These are phyloP conservation scores for Penicillium sp. DNA, from an alignment of 2,329 filamentous ascomycete species.

Conservation along the genomic window DNA sequence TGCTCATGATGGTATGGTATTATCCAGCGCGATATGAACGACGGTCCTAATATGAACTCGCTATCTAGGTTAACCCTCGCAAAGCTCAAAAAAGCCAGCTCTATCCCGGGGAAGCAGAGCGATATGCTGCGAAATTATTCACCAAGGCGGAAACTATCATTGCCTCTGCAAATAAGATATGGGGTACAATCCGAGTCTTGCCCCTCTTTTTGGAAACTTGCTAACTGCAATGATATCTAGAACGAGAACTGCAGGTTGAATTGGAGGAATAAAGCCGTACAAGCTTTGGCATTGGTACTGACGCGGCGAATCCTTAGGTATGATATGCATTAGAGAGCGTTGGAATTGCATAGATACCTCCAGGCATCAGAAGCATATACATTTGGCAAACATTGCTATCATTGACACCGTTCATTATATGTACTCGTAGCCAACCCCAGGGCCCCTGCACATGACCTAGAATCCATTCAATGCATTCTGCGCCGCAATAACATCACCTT, in stretches of 20 bases:
- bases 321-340: conserved; percentile 6
- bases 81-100: conserved; percentile 50
- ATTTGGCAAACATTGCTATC: background rate
- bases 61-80: conserved; percentile 57
- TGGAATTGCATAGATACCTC: conserved; percentile 44
- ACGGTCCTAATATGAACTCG: background rate
- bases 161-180: conserved; percentile 63
- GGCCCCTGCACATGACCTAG: conserved; percentile 4
- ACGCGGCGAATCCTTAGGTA: background rate
- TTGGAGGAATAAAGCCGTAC: conserved; percentile 28
- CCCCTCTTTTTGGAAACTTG: background rate
- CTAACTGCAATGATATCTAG: conserved; percentile 15
- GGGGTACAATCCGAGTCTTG: conserved; percentile 43
- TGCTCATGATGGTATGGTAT: conserved; percentile 61
- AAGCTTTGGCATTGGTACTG: background rate
- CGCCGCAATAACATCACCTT: conserved; percentile 41
- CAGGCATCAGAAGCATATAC: background rate
- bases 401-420: background rate
- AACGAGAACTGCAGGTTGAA: conserved; percentile 36
- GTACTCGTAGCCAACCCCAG: background rate
- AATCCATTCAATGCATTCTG: conserved; percentile 40
- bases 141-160: conserved; percentile 64
- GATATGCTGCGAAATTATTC: conserved; percentile 59
- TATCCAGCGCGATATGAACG: background rate
- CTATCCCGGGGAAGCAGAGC: conserved; percentile 53